Evolutionary conservation across 1,284 basidiomycete species (phyloP).

Genomic region (Lignosus rhinocerotis): DNA sequence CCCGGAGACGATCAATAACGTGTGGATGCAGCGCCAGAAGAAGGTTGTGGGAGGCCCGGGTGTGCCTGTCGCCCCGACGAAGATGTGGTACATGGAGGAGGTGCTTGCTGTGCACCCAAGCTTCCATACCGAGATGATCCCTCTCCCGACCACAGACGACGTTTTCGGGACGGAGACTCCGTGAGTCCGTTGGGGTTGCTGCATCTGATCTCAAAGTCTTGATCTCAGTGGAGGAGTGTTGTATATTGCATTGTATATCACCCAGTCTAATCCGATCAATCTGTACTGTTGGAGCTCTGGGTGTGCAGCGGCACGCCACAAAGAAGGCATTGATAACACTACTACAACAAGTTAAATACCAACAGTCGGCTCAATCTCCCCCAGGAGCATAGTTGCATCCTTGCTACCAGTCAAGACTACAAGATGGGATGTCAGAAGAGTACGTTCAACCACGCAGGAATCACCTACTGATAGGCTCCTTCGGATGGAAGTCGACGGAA

Average conservation of each 20-base stretch:
- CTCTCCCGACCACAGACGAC: conserved; percentile 20
- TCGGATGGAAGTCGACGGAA: conserved; percentile 87
- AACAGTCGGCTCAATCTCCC: conserved; percentile 72
- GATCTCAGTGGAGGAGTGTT: neutral
- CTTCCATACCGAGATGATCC: conserved; percentile 32
- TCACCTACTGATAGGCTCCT: conserved; percentile 84
- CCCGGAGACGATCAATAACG: conserved; percentile 5
- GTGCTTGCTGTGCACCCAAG: conserved; percentile 27
- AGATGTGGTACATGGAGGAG: conserved; percentile 35
- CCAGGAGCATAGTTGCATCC: conserved; percentile 86
- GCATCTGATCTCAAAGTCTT: neutral
- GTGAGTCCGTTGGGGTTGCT: neutral
- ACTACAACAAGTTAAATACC: conserved; percentile 23
- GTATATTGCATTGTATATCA: neutral
- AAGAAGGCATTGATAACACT: neutral
- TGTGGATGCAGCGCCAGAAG: conserved; percentile 5
- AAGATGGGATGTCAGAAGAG: conserved; percentile 13
- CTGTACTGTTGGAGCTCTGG: too few relatives aligned
- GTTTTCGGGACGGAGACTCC: conserved; percentile 12
- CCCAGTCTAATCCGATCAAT: neutral
- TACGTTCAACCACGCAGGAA: neutral
- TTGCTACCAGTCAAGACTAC: conserved; percentile 85
- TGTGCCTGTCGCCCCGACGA: conserved; percentile 27
- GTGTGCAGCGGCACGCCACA: neutral
- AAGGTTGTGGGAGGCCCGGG: conserved; percentile 24